Base-by-base conservation (phyloP, 169 alveolate genomes). In the Besnoitia besnoiti region DNA sequence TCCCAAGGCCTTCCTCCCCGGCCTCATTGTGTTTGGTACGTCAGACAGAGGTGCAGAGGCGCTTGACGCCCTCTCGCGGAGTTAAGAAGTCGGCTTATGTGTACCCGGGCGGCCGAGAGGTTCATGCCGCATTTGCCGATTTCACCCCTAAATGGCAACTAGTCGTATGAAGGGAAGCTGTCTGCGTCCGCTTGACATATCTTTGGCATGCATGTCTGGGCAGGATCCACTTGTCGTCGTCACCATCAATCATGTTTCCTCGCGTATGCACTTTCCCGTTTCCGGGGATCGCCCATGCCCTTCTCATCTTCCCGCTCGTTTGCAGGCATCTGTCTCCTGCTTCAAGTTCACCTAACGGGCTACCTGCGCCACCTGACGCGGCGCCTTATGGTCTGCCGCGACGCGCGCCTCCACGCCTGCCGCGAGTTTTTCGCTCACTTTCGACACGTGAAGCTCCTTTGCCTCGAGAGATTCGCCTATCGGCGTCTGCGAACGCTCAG, bases 391-490 rank as follows among this genome's bases (percentile, higher is more conserved):
- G 35, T 49, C 85, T 90, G 82, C 47, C 40, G 93, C 35, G 93
- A 90, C 85, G 62, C 82, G 82, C 93, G 93, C 33, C 80, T 90
- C 30, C 89, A 88, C 24, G 89, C 90, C 19, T 90, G 93, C 90
- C 37, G 85, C 21, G 93, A 90, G 85, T 46, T 75, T 49, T 55
- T 90, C 62, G 89, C 46, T 85, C 82, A 90, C 19, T 27, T 90
- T 19, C 89, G 93, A 30, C 51, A 55, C n/a, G 85, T 85, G 59
- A 90, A 90, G n/a, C 47, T 90, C 46, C 62, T 90, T 61, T 88
- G 87, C n/a, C 44, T 61, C 49, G 93, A 90, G 40, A 35, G 76
- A 8, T 77, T 42, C 33, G 87, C 76, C 77, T 88, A 59, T 21
- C 30, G 44, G 40, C 62, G 92, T 24, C 21, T 88, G 5, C 51